Base-by-base conservation (phyloP, 345 rosid species). In the Acer saccharum region DNA sequence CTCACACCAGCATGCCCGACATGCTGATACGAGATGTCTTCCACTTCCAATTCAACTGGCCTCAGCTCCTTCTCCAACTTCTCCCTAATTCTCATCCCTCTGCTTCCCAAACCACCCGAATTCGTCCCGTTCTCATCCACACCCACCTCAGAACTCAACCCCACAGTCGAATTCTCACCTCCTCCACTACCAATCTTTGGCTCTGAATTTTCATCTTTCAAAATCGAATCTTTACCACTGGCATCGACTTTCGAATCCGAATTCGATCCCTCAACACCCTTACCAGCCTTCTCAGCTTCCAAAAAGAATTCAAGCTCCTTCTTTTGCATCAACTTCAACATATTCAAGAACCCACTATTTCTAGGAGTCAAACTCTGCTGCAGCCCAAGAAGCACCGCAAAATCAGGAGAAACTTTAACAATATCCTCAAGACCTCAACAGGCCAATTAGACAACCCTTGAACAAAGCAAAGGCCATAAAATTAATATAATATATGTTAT, bases 61-160 rank as follows among this genome's bases (percentile, higher is more conserved):
- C 27, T 25, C 27, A 25, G 27, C 27, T 25, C 27, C 27, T 79
- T 87, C 87, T 86, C 86, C 69, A 96, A 84, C 80, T 77, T 90
- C 86, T 87, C 95, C 84, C 75, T 90, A 39, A 95, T 92, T 80
- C 95, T 89, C 80, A 73, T 61, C 73, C 92, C 98, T 78, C 97
- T 90, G 69, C 87, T 87, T 76, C 91, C 92, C 55, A 88, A 86
- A 48, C 23, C 82, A 74, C 21, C 65, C 3, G 23, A 73, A 57
- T 46, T 74, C 35, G 71, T 39, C 64, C 57, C 52, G 60, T 48
- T 76, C 3, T 77, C 81, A 50, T 7, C 43, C 6, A 4, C 43
- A 39, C 43, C 41, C 20, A 14, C 20, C 35, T 63, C 75, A 25
- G 85, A 69, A 76, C 20, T 83, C 79, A 75, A 76, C 17, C 55